These are phyloP conservation scores for Coemansia sp. DNA, from an alignment of 192 early-diverging fungal species.

Conservation along the genomic window DNA sequence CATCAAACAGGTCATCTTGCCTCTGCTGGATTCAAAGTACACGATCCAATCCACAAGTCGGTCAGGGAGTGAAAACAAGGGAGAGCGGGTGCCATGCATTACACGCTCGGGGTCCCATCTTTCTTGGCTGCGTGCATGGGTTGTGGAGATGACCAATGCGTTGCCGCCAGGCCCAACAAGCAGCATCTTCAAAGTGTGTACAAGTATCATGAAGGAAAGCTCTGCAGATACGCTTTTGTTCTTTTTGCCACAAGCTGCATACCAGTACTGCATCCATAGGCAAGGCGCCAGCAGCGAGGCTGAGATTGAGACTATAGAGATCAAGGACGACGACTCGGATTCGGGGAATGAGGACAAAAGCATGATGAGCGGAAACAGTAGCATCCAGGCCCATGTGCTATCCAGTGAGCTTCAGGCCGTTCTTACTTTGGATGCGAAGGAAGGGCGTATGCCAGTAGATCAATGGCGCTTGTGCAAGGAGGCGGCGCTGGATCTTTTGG, in stretches of 20 bases:
- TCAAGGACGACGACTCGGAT: conserved; percentile 32
- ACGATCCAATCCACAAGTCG: conserved; percentile 35
- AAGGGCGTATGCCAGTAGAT: conserved; percentile 18
- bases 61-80: background rate
- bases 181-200: conserved; percentile 33
- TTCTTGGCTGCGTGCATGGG: conserved; percentile 41
- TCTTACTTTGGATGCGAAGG: conserved; percentile 9
- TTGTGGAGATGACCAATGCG: conserved; percentile 25
- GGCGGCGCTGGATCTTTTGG: conserved; percentile 35
- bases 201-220: conserved; percentile 43
- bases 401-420: conserved; percentile 36
- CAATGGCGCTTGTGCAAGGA: conserved; percentile 45
- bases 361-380: background rate
- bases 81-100: conserved; percentile 21
- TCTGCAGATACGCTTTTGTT: conserved; percentile 32
- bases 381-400: conserved; percentile 1
- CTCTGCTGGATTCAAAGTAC: conserved; percentile 50
- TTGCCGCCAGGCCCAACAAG: conserved; percentile 12
- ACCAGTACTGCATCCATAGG: conserved; percentile 32
- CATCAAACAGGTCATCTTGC: conserved; percentile 26
- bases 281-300: background rate
- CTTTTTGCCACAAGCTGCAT: conserved; percentile 34
- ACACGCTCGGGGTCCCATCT: conserved; percentile 11
- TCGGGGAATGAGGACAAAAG: background rate
- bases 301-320: conserved; percentile 13